Base-by-base conservation (phyloP, 768 basidiomycete species). In the Boletus rubescentipes region DNA sequence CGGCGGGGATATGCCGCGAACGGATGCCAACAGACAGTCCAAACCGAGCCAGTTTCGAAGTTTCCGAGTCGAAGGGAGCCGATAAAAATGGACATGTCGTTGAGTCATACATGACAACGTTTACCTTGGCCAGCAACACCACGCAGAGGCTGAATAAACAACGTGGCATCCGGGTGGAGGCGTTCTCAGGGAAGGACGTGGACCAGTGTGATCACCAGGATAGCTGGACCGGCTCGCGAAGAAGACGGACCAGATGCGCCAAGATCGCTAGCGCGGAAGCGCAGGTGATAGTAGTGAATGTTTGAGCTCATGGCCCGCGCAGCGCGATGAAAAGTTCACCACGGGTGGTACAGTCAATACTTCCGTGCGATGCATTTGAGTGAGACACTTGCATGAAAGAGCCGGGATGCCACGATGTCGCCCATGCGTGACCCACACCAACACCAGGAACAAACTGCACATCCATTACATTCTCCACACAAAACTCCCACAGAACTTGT, bases 381-480 rank as follows among this genome's bases (percentile, higher is more conserved):
- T 43, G 40, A 16, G 30, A 41, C 43, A 47, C 41, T 34, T 49
- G 16, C 37, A 50, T 46, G 45, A 41, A 30, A 16, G 20, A 36
- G 32, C 34, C 29, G 9, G 32, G 5, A 55, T 29, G 43, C 43
- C 52, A 38, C 53, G 53, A 23, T 42, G 21, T 61, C 34, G 14
- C 32, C 20, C 43, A 42, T 40, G 61, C 32, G 16, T 30, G 48
- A 57, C 46, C 51, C 60, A 54, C 57, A 40, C 11, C 34, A 29
- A 37, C 30, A 31, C 35, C 41, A 59, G 38, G 43, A 23, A 34
- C 41, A 38, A n/a, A 44, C 35, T 49, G 50, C 7, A 35, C 54
- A 57, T 60, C 64, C 64, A 64, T 64, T 60, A 37, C 52, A 46
- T 29, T 58, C 55, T 54, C 59, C 61, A 67, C 59, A 54, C 43